phyloP scores from a whole-genome alignment of 2,329 filamentous ascomycete genomes.

The Aspergillus hortae region DNA sequence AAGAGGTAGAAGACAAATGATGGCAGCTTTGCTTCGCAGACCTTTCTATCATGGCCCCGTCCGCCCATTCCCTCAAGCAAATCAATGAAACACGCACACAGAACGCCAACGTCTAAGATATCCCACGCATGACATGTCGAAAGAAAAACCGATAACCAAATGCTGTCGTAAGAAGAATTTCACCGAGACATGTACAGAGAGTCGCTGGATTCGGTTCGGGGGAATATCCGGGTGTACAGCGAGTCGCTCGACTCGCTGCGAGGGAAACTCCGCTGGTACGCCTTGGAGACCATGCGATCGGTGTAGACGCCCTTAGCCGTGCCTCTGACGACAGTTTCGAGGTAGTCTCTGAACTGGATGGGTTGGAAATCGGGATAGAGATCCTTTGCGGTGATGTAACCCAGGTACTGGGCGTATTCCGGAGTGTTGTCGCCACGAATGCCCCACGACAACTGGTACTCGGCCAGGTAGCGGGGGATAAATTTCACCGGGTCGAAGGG shows the following conservation, averaged over 20 bases:
- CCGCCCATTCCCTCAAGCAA: not conserved
- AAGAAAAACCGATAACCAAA: not conserved
- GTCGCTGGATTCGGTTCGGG: slow-evolving; percentile 34
- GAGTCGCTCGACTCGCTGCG: slow-evolving; percentile 36
- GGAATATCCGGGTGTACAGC: slow-evolving; percentile 34
- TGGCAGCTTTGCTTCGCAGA: not conserved
- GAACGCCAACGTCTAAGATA: not conserved
- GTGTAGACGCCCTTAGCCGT: slow-evolving; percentile 37
- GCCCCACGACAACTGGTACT: slow-evolving; percentile 48
- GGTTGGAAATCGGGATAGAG: slow-evolving; percentile 52
- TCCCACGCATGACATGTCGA: not conserved
- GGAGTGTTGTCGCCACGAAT: slow-evolving; percentile 54
- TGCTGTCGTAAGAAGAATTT: slow-evolving; percentile 3
- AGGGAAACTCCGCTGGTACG: slow-evolving; percentile 34
- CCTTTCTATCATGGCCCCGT: not conserved
- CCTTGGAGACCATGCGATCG: slow-evolving; percentile 33
- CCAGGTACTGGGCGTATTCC: slow-evolving; percentile 52
- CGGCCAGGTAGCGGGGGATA: slow-evolving; percentile 33
- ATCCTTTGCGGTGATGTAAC: slow-evolving; percentile 51
- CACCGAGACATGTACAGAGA: slow-evolving; percentile 33
- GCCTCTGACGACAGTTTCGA: slow-evolving; percentile 41
- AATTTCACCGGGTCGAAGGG: slow-evolving; percentile 36
- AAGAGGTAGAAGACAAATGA: not conserved
- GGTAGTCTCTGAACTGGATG: slow-evolving; percentile 38
- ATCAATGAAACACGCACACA: not conserved